phyloP scores from a whole-genome alignment of 768 basidiomycete species.

The Xerocomus brunneocitrinus region DNA sequence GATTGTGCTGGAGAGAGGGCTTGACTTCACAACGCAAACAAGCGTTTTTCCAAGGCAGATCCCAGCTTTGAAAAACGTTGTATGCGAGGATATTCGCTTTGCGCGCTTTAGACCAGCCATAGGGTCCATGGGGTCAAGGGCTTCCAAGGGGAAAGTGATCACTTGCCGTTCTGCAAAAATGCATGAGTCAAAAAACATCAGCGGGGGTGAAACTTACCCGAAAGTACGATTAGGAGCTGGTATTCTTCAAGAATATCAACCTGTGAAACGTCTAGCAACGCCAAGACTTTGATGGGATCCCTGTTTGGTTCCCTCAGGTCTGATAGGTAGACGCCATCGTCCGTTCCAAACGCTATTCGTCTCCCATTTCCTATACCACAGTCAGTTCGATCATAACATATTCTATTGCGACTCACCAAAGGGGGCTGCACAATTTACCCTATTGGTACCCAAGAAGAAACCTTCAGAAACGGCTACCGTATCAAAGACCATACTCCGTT shows the following conservation, averaged over 20 bases:
- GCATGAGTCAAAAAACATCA: not conserved
- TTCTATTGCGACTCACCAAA: slow-evolving; percentile 57
- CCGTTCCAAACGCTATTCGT: slow-evolving; percentile 92
- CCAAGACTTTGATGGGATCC: slow-evolving; percentile 87
- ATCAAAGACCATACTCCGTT: slow-evolving; percentile 84
- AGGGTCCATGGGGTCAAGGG: slow-evolving; percentile 85
- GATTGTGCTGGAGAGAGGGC: slow-evolving; percentile 92
- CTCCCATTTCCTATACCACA: slow-evolving; percentile 62
- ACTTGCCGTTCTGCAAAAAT: slow-evolving; percentile 77
- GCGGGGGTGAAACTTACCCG: slow-evolving; percentile 51
- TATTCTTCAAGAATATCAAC: slow-evolving; percentile 97
- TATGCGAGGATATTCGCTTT: slow-evolving; percentile 93
- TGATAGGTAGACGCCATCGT: slow-evolving; percentile 94
- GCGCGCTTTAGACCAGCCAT: slow-evolving; percentile 88
- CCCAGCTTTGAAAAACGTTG: slow-evolving; percentile 96
- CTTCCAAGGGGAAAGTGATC: slow-evolving; percentile 92
- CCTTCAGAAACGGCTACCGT: slow-evolving; percentile 80
- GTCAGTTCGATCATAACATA: not conserved
- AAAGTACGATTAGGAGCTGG: slow-evolving; percentile 94
- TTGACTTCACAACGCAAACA: slow-evolving; percentile 96
- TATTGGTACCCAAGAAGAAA: slow-evolving; percentile 80
- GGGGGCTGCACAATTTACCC: slow-evolving; percentile 88
- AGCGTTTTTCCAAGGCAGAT: slow-evolving; percentile 86
- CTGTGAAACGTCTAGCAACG: slow-evolving; percentile 85
- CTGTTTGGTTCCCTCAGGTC: slow-evolving; percentile 72